These are phyloP conservation scores for Colletotrichum cereale DNA, from an alignment of 2,329 filamentous ascomycete species.

Conservation along the genomic window DNA sequence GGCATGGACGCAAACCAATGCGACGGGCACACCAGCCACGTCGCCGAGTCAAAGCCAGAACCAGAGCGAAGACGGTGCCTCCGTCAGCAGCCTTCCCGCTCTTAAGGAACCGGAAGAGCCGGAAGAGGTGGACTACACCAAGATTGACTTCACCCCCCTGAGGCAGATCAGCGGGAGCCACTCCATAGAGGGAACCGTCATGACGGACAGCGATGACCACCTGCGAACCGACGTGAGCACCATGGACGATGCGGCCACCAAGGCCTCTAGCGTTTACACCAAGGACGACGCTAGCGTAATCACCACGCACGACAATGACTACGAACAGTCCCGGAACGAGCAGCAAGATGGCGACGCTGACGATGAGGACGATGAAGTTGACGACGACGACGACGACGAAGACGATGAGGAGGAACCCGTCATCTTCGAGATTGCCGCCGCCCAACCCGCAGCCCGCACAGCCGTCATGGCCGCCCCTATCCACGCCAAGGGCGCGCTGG, in stretches of 20 bases:
- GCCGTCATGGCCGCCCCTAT: slow-evolving; percentile 74
- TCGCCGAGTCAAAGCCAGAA: slow-evolving; percentile 67
- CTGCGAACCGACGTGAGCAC: slow-evolving; percentile 44
- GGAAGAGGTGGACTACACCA: slow-evolving; percentile 70
- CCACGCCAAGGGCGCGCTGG: slow-evolving; percentile 80
- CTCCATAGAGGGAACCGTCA: slow-evolving; percentile 48
- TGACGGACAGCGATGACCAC: slow-evolving; percentile 40
- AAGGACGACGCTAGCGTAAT: slow-evolving; percentile 37
- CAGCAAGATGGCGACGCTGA: slow-evolving; percentile 53
- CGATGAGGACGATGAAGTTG: slow-evolving; percentile 58
- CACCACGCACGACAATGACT: slow-evolving; percentile 17
- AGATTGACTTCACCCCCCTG: slow-evolving; percentile 66
- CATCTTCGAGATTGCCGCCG: slow-evolving; percentile 75
- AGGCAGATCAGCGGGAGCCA: slow-evolving; percentile 59
- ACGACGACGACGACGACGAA: slow-evolving; percentile 56
- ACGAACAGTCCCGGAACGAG: slow-evolving; percentile 44
- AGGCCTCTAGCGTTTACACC: slow-evolving; percentile 46
- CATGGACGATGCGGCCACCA: slow-evolving; percentile 45
- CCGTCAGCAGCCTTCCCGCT: slow-evolving; percentile 56
- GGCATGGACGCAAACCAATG: slow-evolving; percentile 73
- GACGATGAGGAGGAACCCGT: slow-evolving; percentile 72
- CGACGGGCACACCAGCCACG: slow-evolving; percentile 63
- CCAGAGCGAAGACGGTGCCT: slow-evolving; percentile 66
- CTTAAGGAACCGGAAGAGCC: slow-evolving; percentile 60
- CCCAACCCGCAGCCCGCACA: slow-evolving; percentile 66